These are phyloP conservation scores for Zymoseptoria tritici DNA, from an alignment of 2,329 filamentous ascomycete genomes.

Conservation along the genomic window DNA sequence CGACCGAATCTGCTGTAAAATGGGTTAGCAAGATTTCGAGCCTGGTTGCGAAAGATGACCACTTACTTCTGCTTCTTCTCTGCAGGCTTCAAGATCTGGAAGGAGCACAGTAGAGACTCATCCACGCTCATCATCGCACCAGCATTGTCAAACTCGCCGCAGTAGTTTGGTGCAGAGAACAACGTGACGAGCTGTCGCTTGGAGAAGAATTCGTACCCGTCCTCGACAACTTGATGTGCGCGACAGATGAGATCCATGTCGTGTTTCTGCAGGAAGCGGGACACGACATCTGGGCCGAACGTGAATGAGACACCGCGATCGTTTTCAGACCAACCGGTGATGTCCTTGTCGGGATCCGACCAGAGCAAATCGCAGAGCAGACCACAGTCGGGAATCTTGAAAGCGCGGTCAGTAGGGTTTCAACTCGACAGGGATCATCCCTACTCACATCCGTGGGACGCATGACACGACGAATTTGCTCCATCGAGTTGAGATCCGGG, in stretches of 20 bases:
- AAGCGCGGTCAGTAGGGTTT: slow-evolving; percentile 6
- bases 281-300: slow-evolving; percentile 94
- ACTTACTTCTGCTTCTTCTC: slow-evolving; percentile 99
- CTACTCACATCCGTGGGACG: slow-evolving; percentile 89
- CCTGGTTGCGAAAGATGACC: slow-evolving; percentile 36
- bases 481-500: slow-evolving; percentile 98
- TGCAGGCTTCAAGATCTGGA: slow-evolving; percentile 99
- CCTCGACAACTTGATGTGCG: slow-evolving; percentile 96
- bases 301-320: slow-evolving; percentile 98
- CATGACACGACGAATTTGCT: slow-evolving; percentile 98
- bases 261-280: slow-evolving; percentile 95
- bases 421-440: not conserved
- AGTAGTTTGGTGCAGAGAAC: slow-evolving; percentile 98
- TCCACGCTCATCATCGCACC: slow-evolving; percentile 99
- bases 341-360: slow-evolving; percentile 99
- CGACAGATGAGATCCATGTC: slow-evolving; percentile 99
- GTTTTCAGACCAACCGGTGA: slow-evolving; percentile 98
- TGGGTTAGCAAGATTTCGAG: slow-evolving; percentile 2
- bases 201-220: slow-evolving; percentile 99
- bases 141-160: slow-evolving; percentile 97
- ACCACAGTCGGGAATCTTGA: slow-evolving; percentile 92
- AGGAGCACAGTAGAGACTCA: slow-evolving; percentile 95
- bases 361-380: slow-evolving; percentile 94
- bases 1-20: slow-evolving; percentile 83
- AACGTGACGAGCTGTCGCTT: slow-evolving; percentile 95